Base-by-base conservation (phyloP, 73 alveolate species). In the Paramecium tetraurelia region DNA sequence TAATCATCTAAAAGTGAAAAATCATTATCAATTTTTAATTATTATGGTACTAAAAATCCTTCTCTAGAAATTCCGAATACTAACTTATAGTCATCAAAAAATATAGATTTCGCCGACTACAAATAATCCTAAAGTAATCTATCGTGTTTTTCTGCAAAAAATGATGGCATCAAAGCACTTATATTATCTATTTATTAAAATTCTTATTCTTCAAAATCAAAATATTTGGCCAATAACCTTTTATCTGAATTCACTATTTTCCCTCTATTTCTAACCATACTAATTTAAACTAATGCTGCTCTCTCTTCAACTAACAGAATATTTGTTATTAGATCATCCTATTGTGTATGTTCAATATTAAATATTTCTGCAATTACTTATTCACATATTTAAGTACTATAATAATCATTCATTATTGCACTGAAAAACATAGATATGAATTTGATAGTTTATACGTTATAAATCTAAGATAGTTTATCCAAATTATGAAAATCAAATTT, bases 181-280 rank as follows among this genome's bases (percentile, higher is more conserved):
- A 75, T 33, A 11, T 5, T 8, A 29, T 68, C 20, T 12, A 68
- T 68, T 22, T 68, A 68, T 68, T 75, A 38, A 35, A 36, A 75
- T 40, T 75, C 87, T 7, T 36, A 16, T n/a, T 75, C 59, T 12
- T 29, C 59, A 75, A 10, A 75, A 0, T 35, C 59, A 75, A 75
- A 75, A 20, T 75, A 75, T 35, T 75, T 12, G 8, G 58, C 27
- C 14, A 75, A 75, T 33, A 20, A 11, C 3, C 59, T 36, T 75
- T 75, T 75, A 75, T 75, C 48, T 36, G 11, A 36, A 40, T 75
- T 75, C 16, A 75, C n/a, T 36, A 75, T 71, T 31, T 20, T 33
- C 6, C 86, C 86, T 71, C 86, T 71, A 71, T 29, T 31, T 71
- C 29, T 71, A 71, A 71, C 59, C 86, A 71, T 31, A 71, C 86